phyloP scores from a whole-genome alignment of 768 basidiomycete species.

The Phaffia tasmanica region DNA sequence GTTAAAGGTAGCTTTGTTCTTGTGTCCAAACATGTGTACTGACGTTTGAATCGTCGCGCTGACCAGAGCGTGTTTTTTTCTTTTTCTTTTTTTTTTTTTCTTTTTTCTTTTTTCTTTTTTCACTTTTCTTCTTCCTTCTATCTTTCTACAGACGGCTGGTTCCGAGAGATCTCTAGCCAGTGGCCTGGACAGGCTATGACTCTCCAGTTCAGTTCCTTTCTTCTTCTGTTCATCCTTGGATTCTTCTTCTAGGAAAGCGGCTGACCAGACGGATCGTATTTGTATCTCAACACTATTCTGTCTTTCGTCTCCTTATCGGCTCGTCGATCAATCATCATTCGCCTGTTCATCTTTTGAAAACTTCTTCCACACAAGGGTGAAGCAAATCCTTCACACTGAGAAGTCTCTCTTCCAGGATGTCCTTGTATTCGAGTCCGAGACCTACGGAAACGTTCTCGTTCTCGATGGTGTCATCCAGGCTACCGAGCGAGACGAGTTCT shows the following conservation, averaged over 20 bases:
- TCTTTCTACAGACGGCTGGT: slow-evolving; percentile 67
- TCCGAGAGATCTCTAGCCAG: slow-evolving; percentile 83
- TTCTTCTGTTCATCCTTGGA: background rate
- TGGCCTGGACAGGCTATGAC: slow-evolving; percentile 51
- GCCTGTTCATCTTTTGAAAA: background rate
- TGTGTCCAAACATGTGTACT: background rate
- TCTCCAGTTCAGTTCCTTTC: background rate
- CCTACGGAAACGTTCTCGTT: slow-evolving; percentile 91
- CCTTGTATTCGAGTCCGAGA: slow-evolving; percentile 89
- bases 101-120: background rate
- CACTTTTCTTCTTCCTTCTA: background rate
- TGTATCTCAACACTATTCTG: too few species aligned
- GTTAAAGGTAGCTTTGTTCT: slow-evolving; percentile 82
- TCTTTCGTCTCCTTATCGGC: too few species aligned
- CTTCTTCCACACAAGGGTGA: slow-evolving; percentile 47
- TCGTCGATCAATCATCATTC: too few species aligned
- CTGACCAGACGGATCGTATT: too few species aligned
- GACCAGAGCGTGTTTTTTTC: background rate
- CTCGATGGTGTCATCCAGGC: slow-evolving; percentile 93
- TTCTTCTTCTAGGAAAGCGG: background rate
- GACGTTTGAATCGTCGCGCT: background rate
- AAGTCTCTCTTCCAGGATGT: slow-evolving; percentile 92
- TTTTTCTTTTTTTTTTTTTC: background rate
- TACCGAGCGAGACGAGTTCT: slow-evolving; percentile 97
- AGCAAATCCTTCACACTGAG: slow-evolving; percentile 86